A percentile compares a stretch with the other conserved stretches of the same genome.
Conservation (phyloP, 257 asterid species). For the Hygrophila difformis region DNA sequence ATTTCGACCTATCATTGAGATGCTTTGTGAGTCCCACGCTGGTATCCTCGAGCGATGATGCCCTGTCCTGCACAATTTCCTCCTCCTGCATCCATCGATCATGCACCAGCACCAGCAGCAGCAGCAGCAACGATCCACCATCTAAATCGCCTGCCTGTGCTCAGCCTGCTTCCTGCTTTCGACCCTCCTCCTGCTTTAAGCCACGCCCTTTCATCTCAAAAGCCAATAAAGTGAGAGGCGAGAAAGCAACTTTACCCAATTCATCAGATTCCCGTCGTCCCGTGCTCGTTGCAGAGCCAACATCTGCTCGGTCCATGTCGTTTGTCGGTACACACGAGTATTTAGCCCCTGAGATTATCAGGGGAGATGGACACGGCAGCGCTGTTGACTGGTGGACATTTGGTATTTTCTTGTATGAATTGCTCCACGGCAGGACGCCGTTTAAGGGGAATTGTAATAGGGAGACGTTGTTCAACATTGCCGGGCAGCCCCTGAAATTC, state of each 20-base stretch:
- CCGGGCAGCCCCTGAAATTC: slow-evolving; percentile 67
- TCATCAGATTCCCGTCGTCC: slow-evolving; percentile 62
- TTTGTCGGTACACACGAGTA: slow-evolving; percentile 96
- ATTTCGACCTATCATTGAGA: slow-evolving; percentile 79
- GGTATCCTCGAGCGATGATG: slow-evolving; percentile 28
- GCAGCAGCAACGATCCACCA: slow-evolving; percentile 55
- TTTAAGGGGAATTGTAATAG: slow-evolving; percentile 59
- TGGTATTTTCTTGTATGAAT: slow-evolving; percentile 77
- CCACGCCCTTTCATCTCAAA: slow-evolving; percentile 66
- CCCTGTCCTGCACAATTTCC: slow-evolving; percentile 47
- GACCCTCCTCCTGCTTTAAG: slow-evolving; percentile 78
- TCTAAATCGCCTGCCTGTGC: slow-evolving; percentile 70
- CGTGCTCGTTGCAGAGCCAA: slow-evolving; percentile 77
- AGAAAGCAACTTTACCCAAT: slow-evolving; percentile 20
- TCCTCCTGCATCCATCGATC: slow-evolving; percentile 76
- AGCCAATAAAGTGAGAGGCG: slow-evolving; percentile 27
- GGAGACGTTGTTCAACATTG: slow-evolving; percentile 83
- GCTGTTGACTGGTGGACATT: slow-evolving; percentile 99
- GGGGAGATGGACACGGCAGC: slow-evolving; percentile 98
- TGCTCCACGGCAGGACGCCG: slow-evolving; percentile 48
- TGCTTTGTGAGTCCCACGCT: slow-evolving; percentile 78
- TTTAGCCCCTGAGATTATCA: slow-evolving; percentile 77
- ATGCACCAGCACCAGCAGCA: too few relatives aligned
- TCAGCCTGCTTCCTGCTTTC: slow-evolving; percentile 75
- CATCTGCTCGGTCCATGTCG: slow-evolving; percentile 81